Conservation (phyloP, 2,329 filamentous ascomycete species). For the Thelonectria discophora region DNA sequence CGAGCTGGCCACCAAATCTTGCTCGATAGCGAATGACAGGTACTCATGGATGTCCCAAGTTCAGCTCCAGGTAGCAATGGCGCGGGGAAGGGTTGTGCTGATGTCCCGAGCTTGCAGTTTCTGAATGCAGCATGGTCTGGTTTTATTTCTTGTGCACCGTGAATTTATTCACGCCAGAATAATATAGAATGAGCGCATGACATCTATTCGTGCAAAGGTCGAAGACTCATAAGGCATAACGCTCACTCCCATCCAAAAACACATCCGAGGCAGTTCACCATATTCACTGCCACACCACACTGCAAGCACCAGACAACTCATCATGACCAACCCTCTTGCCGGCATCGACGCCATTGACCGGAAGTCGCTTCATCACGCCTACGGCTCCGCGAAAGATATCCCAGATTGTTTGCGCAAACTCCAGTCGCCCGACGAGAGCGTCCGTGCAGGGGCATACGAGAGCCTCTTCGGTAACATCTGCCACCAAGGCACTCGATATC, state of each 20-base stretch:
- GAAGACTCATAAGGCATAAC: too few species aligned
- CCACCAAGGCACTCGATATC: conserved; percentile 13
- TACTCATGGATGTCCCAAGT: not conserved
- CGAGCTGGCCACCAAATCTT: conserved; percentile 21
- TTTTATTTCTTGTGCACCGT: not conserved
- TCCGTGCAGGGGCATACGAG: not conserved
- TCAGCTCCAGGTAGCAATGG: not conserved
- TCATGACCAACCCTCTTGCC: conserved; percentile 6
- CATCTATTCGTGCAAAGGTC: too few species aligned
- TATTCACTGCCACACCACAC: too few species aligned
- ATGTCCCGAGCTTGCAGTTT: not conserved
- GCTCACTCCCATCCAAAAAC: not conserved
- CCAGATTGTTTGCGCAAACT: not conserved
- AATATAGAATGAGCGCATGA: too few species aligned
- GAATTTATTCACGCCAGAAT: not conserved
- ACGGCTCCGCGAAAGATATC: conserved; percentile 9
- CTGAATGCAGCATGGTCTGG: not conserved
- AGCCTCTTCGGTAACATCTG: conserved; percentile 3
- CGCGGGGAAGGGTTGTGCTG: not conserved
- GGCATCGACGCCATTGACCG: conserved; percentile 11
- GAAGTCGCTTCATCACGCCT: conserved; percentile 10
- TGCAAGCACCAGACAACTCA: not conserved
- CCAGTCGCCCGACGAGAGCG: not conserved
- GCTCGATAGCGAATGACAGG: not conserved
- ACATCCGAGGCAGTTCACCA: not conserved